These are phyloP conservation scores for Fusarium nanum DNA, from an alignment of 2,329 filamentous ascomycete genomes.

Conservation along the genomic window DNA sequence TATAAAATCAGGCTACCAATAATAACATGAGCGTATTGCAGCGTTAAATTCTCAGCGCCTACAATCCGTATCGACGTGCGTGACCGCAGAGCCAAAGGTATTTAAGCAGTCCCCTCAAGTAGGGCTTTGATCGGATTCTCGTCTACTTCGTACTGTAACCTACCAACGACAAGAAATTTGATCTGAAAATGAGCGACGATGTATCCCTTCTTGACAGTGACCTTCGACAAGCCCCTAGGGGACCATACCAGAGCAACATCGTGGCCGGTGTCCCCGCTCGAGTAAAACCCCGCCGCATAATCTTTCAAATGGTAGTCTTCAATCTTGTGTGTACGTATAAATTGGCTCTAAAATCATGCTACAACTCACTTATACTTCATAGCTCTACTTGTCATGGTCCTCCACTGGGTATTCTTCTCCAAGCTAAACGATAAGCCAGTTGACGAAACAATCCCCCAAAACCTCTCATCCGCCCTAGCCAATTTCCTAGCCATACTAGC, in stretches of 20 bases:
- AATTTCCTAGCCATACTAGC: not conserved
- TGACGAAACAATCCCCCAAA: not conserved
- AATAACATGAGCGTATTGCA: too few relatives aligned
- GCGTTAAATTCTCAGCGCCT: not conserved
- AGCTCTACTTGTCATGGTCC: not conserved
- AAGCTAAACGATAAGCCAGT: not conserved
- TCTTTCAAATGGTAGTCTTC: not conserved
- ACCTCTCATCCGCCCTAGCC: not conserved
- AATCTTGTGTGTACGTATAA: not conserved
- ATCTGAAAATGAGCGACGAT: not conserved
- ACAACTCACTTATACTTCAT: not conserved
- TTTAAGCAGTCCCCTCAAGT: not conserved
- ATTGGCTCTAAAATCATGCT: rapidly evolving
- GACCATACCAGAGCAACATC: not conserved
- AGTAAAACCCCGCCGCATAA: not conserved
- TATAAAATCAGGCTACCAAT: not conserved
- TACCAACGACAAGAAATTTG: too few relatives aligned
- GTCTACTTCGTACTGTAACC: not conserved
- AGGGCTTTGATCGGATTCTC: not conserved
- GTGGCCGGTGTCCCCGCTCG: too few relatives aligned
- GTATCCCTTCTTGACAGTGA: not conserved
- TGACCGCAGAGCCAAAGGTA: not conserved
- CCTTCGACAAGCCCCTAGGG: not conserved
- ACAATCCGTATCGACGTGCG: too few relatives aligned
- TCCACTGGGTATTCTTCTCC: not conserved